Evolutionary conservation across 495 filamentous ascomycete genomes (phyloP).

Genomic region (Aspergillus asperescens): DNA sequence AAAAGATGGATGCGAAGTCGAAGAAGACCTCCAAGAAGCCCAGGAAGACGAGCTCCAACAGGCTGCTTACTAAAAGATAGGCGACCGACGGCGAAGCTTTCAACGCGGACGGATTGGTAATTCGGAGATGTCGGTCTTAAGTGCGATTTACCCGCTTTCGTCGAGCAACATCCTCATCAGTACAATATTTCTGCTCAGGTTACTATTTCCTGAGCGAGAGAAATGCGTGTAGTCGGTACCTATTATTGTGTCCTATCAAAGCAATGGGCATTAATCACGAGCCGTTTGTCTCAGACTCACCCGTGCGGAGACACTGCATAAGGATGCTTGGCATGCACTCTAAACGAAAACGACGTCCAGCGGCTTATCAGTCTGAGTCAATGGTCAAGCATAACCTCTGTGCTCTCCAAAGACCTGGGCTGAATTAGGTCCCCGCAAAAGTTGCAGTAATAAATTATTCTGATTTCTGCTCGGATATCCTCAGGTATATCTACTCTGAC

Average conservation of each 20-base stretch:
- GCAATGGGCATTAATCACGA: neutral
- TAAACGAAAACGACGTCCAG: neutral
- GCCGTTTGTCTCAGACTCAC: neutral
- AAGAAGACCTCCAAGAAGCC: neutral
- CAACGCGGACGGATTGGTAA: conserved; percentile 3
- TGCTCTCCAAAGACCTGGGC: too few species aligned
- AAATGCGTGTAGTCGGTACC: too few species aligned
- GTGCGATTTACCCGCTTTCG: neutral
- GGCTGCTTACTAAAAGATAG: conserved; percentile 3
- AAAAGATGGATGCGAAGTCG: neutral
- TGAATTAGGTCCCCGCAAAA: neutral
- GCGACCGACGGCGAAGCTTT: conserved; percentile 3
- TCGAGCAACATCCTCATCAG: too few species aligned
- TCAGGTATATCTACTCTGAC: neutral
- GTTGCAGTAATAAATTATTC: too few species aligned
- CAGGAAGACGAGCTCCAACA: neutral
- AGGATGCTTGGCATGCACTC: neutral
- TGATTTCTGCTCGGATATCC: too few species aligned
- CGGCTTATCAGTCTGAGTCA: neutral
- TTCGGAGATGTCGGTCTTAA: neutral
- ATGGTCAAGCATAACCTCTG: too few species aligned
- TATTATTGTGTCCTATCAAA: too few species aligned
- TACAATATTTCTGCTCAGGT: too few species aligned
- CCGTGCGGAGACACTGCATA: neutral
- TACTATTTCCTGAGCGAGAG: too few species aligned